A percentile compares a stretch with the other conserved stretches of the same genome.
Conservation (phyloP, 208 protist genomes). For the Naegleria lovaniensis region DNA sequence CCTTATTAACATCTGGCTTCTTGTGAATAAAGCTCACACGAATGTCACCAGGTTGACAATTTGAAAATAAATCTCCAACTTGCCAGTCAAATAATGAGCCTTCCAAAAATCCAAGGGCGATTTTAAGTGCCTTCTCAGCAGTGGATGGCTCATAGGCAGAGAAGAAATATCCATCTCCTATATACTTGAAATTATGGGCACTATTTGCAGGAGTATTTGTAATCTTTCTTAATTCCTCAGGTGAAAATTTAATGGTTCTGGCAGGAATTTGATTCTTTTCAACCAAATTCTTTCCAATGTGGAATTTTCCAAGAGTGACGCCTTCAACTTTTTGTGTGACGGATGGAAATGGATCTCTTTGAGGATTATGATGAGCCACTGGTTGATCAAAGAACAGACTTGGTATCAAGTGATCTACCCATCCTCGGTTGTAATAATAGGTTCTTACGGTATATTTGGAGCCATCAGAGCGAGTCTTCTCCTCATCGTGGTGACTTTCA, state of each 20-base stretch:
- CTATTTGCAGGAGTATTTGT: not conserved
- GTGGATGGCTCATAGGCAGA: not conserved
- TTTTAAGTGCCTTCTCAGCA: not conserved
- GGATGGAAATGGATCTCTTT: constrained; percentile 8
- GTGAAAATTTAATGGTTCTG: not conserved
- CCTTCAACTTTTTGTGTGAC: not conserved
- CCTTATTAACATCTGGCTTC: not conserved
- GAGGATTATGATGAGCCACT: constrained; percentile 24
- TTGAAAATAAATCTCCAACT: constrained; percentile 2
- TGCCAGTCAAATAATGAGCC: constrained; percentile 16
- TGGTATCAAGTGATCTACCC: constrained; percentile 11
- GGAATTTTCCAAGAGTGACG: not conserved
- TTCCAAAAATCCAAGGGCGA: not conserved
- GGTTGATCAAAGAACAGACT: constrained; percentile 7
- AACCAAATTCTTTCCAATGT: not conserved
- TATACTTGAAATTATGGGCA: constrained; percentile 21
- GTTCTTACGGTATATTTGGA: not conserved
- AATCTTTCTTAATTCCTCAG: not conserved
- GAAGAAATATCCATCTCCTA: constrained; percentile 24
- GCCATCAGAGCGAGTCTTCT: not conserved
- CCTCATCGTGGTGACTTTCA: not conserved
- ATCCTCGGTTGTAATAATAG: constrained; percentile 1
- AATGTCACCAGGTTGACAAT: constrained; percentile 23
- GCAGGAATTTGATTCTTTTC: not conserved
- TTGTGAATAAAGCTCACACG: not conserved